phyloP scores from a whole-genome alignment of 208 protist species.

The Tetramitus jugosus region DNA sequence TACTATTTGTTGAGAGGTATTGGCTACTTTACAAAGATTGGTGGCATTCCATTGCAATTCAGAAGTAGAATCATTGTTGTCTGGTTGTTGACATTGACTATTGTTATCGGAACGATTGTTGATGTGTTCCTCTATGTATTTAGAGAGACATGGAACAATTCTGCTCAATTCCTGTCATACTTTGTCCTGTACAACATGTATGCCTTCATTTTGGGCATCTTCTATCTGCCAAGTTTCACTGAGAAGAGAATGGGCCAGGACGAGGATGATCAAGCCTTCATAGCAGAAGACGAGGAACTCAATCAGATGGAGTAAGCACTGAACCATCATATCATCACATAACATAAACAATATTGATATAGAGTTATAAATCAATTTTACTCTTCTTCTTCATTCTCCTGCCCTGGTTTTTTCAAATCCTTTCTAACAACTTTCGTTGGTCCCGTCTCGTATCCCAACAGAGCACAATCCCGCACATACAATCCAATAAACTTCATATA shows the following conservation, averaged over 20 bases:
- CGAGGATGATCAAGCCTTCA: background rate
- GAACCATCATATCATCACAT: no score
- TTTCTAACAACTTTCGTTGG: no score
- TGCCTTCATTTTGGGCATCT: background rate
- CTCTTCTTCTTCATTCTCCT: no score
- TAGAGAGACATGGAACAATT: background rate
- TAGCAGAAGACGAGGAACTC: background rate
- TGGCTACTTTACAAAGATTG: background rate
- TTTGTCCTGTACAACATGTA: constrained; percentile 8
- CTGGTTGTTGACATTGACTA: background rate
- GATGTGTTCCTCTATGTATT: background rate
- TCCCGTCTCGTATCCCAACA: no score
- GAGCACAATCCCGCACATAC: no score
- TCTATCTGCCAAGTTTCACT: background rate
- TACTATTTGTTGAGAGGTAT: background rate
- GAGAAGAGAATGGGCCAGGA: background rate
- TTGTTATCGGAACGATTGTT: background rate
- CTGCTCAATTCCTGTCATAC: constrained; percentile 8
- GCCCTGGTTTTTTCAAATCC: no score
- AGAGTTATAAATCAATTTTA: no score
- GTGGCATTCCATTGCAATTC: background rate
- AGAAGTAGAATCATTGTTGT: background rate
- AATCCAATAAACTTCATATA: no score
- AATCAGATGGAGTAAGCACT: constrained; percentile 6
- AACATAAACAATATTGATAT: no score